Conservation (phyloP, 2,329 filamentous ascomycete species). For the Aspergillus quadrilineatus region DNA sequence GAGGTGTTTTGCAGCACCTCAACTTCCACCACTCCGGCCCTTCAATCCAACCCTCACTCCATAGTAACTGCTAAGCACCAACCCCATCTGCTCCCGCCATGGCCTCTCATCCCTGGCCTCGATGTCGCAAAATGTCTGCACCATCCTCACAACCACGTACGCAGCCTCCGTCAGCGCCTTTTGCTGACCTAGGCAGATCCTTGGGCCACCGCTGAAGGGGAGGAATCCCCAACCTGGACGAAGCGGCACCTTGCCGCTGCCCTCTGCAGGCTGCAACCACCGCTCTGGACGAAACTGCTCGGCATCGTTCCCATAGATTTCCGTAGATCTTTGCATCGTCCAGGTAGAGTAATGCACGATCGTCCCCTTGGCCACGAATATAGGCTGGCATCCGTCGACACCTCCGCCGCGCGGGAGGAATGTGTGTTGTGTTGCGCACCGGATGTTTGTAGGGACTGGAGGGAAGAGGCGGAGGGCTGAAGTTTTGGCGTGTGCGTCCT, state of each 20-base stretch:
- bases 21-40: too few relatives aligned
- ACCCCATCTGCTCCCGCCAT: background rate
- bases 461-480: slow-evolving; percentile 48
- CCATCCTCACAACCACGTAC: slow-evolving; percentile 69
- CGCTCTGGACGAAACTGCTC: slow-evolving; percentile 63
- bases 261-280: slow-evolving; percentile 46
- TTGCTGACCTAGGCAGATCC: slow-evolving; percentile 76
- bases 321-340: slow-evolving; percentile 68
- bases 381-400: slow-evolving; percentile 56
- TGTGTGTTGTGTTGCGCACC: slow-evolving; percentile 42
- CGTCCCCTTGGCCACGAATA: slow-evolving; percentile 66
- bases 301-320: slow-evolving; percentile 49
- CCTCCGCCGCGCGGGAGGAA: slow-evolving; percentile 58
- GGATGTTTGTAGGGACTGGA: slow-evolving; percentile 47
- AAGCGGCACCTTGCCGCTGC: slow-evolving; percentile 50
- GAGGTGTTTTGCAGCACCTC: too few relatives aligned
- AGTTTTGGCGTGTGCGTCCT: slow-evolving; percentile 22
- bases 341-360: slow-evolving; percentile 66
- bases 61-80: background rate
- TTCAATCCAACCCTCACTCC: background rate
- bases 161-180: slow-evolving; percentile 70
- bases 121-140: slow-evolving; percentile 68
- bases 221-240: slow-evolving; percentile 66
- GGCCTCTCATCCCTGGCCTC: slow-evolving; percentile 33
- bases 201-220: slow-evolving; percentile 71